These are phyloP conservation scores for Alternaria sp. DNA, from an alignment of 2,329 filamentous ascomycete genomes.

Conservation along the genomic window DNA sequence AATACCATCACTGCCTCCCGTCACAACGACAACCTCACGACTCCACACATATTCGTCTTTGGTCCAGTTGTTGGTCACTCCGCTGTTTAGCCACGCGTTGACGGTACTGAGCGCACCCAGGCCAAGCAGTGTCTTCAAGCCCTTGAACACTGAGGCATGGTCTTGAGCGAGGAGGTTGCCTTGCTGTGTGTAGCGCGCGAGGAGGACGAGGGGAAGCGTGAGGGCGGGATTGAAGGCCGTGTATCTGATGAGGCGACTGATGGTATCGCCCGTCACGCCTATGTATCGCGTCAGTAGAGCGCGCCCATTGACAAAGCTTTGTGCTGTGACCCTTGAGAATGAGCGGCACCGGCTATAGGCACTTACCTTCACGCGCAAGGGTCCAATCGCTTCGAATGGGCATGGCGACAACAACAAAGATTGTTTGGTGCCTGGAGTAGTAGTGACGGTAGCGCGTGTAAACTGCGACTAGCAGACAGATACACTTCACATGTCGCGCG, in stretches of 20 bases:
- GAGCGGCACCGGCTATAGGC: not conserved
- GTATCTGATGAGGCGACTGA: conserved; percentile 65
- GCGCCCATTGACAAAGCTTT: not conserved
- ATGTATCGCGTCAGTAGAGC: not conserved
- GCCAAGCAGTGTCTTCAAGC: conserved; percentile 63
- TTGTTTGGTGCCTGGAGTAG: not conserved
- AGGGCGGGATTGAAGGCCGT: conserved; percentile 72
- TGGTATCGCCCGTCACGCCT: conserved; percentile 62
- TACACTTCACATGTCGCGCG: conserved; percentile 1
- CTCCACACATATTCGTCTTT: conserved; percentile 70
- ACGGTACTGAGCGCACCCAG: conserved; percentile 61
- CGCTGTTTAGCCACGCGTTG: conserved; percentile 62
- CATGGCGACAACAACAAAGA: conserved; percentile 32
- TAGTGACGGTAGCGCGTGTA: not conserved
- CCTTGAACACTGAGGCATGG: conserved; percentile 61
- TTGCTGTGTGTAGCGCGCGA: conserved; percentile 69
- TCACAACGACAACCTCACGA: conserved; percentile 76
- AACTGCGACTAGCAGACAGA: not conserved
- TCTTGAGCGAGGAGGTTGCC: conserved; percentile 63
- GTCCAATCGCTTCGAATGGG: conserved; percentile 51
- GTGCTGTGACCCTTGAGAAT: not conserved
- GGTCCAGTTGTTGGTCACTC: conserved; percentile 61
- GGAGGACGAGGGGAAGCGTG: conserved; percentile 69
- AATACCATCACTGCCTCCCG: conserved; percentile 78
- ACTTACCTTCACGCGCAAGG: conserved; percentile 51